phyloP scores from a whole-genome alignment of 1,139 yeast species.

The Arxiozyma bovina region DNA sequence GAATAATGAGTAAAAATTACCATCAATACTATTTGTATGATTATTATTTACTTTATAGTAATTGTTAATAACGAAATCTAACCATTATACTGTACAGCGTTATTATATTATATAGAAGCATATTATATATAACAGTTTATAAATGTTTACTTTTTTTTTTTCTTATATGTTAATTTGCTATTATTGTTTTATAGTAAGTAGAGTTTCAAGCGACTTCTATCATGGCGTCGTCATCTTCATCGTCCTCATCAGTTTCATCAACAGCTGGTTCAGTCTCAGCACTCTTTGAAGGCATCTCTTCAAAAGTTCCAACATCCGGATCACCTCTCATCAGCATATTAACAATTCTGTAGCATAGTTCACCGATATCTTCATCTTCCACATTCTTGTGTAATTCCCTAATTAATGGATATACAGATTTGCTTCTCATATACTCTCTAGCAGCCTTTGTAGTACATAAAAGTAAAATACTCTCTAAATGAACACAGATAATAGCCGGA shows the following conservation, averaged over 20 bases:
- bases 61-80: not conserved
- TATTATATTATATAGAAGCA: not conserved
- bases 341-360: constrained; percentile 64
- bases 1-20: too few relatives aligned
- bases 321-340: constrained; percentile 92
- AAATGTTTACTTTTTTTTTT: not conserved
- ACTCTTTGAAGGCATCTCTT: constrained; percentile 41
- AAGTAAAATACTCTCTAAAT: constrained; percentile 66
- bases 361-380: constrained; percentile 56
- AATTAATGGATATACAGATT: constrained; percentile 72
- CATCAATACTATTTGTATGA: too few relatives aligned
- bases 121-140: too few relatives aligned
- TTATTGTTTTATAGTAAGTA: too few relatives aligned
- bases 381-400: constrained; percentile 73
- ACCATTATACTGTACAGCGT: not conserved
- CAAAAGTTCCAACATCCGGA: constrained; percentile 44
- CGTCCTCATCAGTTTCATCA: constrained; percentile 22
- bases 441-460: constrained; percentile 65
- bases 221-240: constrained; percentile 24
- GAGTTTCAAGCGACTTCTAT: constrained; percentile 27
- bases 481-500: constrained; percentile 54
- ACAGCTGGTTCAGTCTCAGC: constrained; percentile 33
- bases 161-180: not conserved
- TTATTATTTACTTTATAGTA: too few relatives aligned
- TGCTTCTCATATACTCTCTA: constrained; percentile 67